Base-by-base conservation (phyloP, 2,329 filamentous ascomycete species). In the Fusarium sp. region DNA sequence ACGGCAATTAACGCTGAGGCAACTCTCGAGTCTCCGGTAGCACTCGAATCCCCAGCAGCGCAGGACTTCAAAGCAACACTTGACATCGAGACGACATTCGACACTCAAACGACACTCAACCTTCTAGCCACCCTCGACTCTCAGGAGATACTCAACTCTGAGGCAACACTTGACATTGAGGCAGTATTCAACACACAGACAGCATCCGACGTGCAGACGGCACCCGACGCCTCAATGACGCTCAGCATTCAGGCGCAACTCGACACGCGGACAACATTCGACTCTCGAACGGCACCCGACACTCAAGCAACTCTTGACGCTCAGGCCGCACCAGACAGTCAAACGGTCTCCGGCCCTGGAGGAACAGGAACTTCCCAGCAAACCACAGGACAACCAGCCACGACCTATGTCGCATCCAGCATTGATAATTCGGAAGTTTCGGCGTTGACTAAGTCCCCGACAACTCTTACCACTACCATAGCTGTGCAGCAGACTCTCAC, bases 391-490 rank as follows among this genome's bases (percentile, higher is more conserved):
- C 37, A 63, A 35, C 56, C 40, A 27, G 60, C 47, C 20, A 74
- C 45, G 14, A 56, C 27, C n/a, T 61, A 50, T 5, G 62, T 35
- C 2, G n/a, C 42, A n/a, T 27, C 34, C 18, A 58, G 62, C 14
- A 16, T 35, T 20, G 31, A 8, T 24, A 24, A 42, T 18, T 70
- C 70, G 7, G 62, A 52, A 11, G 45, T 63, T 20, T 67, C 62
- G 22, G 38, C 37, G 37, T 61, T 27, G 9, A 50, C 67, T 7
- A 8, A 56, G 20, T 40, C 60, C 6, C 64, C 64, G 4, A 52
- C 57, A 10, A 18, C 58, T 11, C 22, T 62, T 11, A 27, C 57
- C 18, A 31, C 34, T 8, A 22, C 45, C 20, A 29, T 18, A 16
- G 27, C 40, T 35, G 47, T 27, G 11, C 18, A 42, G 2, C 50